These are phyloP conservation scores for Zygosaccharomyces sapae DNA, from an alignment of 1,139 yeast species.

Conservation along the genomic window DNA sequence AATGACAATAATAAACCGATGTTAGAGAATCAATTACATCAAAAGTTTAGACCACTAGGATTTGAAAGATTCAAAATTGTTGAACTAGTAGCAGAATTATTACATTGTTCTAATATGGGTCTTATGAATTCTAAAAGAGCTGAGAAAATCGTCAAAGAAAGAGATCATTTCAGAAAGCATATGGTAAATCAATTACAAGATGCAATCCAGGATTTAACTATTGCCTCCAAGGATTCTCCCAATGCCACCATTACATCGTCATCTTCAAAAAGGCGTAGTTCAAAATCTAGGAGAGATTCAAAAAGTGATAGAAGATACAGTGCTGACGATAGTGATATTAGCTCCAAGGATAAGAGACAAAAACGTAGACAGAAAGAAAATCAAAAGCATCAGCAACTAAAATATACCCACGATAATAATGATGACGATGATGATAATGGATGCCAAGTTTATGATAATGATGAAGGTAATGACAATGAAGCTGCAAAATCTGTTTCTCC, in stretches of 20 bases:
- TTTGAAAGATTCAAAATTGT: slow-evolving; percentile 93
- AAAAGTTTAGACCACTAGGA: slow-evolving; percentile 70
- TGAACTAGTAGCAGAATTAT: slow-evolving; percentile 87
- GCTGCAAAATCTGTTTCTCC: slow-evolving; percentile 7
- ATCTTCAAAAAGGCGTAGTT: not conserved
- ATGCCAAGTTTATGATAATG: slow-evolving; percentile 13
- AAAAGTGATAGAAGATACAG: slow-evolving; percentile 8
- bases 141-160: slow-evolving; percentile 66
- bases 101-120: slow-evolving; percentile 97
- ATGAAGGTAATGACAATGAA: slow-evolving; percentile 11
- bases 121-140: slow-evolving; percentile 82
- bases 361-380: not conserved
- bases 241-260: slow-evolving; percentile 9
- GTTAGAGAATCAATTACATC: slow-evolving; percentile 30
- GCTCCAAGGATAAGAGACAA: slow-evolving; percentile 8
- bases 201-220: slow-evolving; percentile 38
- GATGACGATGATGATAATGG: slow-evolving; percentile 18
- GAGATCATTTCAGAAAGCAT: slow-evolving; percentile 63
- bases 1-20: slow-evolving; percentile 13
- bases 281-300: slow-evolving; percentile 3
- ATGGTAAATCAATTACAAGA: slow-evolving; percentile 33
- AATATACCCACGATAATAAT: slow-evolving; percentile 9
- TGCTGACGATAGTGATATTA: slow-evolving; percentile 7
- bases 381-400: slow-evolving; percentile 1
- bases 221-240: slow-evolving; percentile 16